Conservation (phyloP, 2,329 filamentous ascomycete species). For the Alternaria brassicicola region DNA sequence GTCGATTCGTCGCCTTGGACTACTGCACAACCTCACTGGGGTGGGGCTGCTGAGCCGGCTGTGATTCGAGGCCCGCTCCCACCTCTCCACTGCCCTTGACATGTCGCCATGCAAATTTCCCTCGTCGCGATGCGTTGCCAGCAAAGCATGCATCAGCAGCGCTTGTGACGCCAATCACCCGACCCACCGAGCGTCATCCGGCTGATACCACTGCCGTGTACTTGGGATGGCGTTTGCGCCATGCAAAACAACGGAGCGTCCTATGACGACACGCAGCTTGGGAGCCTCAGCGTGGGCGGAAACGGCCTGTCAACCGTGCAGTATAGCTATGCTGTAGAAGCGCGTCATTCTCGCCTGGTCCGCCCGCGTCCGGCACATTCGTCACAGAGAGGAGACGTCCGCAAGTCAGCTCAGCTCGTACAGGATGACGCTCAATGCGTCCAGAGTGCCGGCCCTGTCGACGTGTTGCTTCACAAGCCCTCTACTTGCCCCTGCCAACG, state of each 20-base stretch:
- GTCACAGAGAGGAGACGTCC: not conserved
- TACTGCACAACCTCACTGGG: conserved; percentile 27
- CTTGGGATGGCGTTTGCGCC: conserved; percentile 32
- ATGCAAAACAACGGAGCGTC: conserved; percentile 11
- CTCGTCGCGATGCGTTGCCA: conserved; percentile 42
- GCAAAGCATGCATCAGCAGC: conserved; percentile 44
- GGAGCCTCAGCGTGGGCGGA: conserved; percentile 11
- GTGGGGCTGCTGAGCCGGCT: conserved; percentile 22
- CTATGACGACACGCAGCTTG: conserved; percentile 33
- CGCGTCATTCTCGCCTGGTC: not conserved
- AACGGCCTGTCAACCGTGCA: conserved; percentile 7
- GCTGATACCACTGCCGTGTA: conserved; percentile 36
- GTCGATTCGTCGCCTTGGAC: conserved; percentile 39
- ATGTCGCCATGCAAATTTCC: conserved; percentile 32
- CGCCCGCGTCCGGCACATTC: not conserved
- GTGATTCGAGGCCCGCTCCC: conserved; percentile 37
- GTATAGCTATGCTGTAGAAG: not conserved
- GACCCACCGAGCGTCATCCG: conserved; percentile 23
- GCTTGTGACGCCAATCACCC: conserved; percentile 42
- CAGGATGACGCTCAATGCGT: conserved; percentile 13
- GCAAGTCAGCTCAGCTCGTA: not conserved
- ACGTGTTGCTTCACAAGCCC: conserved; percentile 19
- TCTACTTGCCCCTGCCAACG: conserved; percentile 22
- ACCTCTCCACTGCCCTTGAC: conserved; percentile 29
- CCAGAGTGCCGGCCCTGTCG: conserved; percentile 6